Percentiles rank a stretch among this genome's conserved stretches.
Evolutionary conservation across 2,329 filamentous ascomycete genomes (phyloP).

Genomic region (Cordyceps fumosorosea): DNA sequence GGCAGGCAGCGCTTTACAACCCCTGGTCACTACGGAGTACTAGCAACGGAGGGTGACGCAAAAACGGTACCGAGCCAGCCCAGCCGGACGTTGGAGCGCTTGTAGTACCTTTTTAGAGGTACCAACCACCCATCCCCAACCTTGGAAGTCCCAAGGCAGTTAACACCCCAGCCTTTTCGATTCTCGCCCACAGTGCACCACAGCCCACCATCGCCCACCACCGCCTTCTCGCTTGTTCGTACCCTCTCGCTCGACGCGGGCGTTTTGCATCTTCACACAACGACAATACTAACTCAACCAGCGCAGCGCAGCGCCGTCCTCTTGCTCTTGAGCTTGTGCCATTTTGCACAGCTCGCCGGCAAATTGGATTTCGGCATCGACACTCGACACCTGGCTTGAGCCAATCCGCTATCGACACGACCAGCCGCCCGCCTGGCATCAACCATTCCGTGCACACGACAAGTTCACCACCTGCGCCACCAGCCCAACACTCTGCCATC

Average conservation of each 20-base stretch:
- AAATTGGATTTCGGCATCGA: slow-evolving; percentile 1
- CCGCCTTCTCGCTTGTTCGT: slow-evolving; percentile 2
- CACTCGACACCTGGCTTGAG: background rate
- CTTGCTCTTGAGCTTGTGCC: slow-evolving; percentile 9
- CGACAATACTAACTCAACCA: slow-evolving; percentile 9
- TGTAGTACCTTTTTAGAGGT: background rate
- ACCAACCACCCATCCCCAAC: slow-evolving; percentile 9
- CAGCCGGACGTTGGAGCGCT: slow-evolving; percentile 3
- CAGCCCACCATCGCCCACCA: background rate
- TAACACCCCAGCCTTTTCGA: slow-evolving; percentile 2
- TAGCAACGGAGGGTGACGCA: background rate
- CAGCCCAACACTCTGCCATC: background rate
- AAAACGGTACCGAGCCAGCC: background rate
- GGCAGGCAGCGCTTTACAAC: background rate
- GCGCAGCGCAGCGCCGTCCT: slow-evolving; percentile 4
- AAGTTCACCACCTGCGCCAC: background rate
- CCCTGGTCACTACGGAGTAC: too few species aligned
- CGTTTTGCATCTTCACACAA: slow-evolving; percentile 5
- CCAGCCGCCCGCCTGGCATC: background rate
- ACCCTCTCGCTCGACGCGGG: background rate
- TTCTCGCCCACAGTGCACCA: background rate
- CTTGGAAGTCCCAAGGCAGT: background rate
- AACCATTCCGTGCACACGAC: slow-evolving; percentile 2
- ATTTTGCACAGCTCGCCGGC: slow-evolving; percentile 5
- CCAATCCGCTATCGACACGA: background rate